A percentile compares a stretch with the other conserved stretches of the same genome.
Evolutionary conservation across 116 monocot genomes (phyloP).

Genomic region (Dioscorea cayenensis): DNA sequence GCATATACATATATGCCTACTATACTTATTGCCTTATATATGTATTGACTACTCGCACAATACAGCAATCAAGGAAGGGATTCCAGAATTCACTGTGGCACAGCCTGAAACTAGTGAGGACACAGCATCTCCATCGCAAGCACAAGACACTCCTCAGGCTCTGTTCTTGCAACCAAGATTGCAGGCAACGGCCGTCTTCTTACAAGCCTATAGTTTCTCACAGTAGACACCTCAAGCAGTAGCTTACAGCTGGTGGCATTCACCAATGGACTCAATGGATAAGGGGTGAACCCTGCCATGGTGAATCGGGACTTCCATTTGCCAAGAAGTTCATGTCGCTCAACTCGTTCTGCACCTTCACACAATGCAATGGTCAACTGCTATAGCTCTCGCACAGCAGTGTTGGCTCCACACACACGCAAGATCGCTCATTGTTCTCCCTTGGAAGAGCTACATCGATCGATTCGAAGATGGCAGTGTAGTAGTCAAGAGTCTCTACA

Average conservation of each 20-base stretch:
- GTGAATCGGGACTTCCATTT: slow-evolving; percentile 82
- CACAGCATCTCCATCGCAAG: slow-evolving; percentile 54
- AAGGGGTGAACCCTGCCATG: slow-evolving; percentile 85
- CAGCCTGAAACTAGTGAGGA: background rate
- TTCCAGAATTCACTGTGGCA: background rate
- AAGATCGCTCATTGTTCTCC: slow-evolving; percentile 61
- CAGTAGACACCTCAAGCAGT: slow-evolving; percentile 66
- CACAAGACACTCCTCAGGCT: slow-evolving; percentile 47
- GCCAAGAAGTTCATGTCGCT: slow-evolving; percentile 76
- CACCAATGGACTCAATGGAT: slow-evolving; percentile 65
- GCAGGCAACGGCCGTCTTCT: slow-evolving; percentile 72
- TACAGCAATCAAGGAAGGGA: background rate
- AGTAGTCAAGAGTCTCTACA: slow-evolving; percentile 64
- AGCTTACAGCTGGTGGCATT: slow-evolving; percentile 78
- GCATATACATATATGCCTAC: no score
- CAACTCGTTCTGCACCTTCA: slow-evolving; percentile 83
- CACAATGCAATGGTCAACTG: slow-evolving; percentile 94
- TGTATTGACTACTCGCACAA: background rate
- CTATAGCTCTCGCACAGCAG: slow-evolving; percentile 87
- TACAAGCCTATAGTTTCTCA: slow-evolving; percentile 54
- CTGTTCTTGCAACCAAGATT: slow-evolving; percentile 66
- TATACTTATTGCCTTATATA: no score
- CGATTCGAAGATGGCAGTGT: slow-evolving; percentile 73
- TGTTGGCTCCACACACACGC: slow-evolving; percentile 99
- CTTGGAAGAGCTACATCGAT: slow-evolving; percentile 67